Evolutionary conservation across 2,329 filamentous ascomycete genomes (phyloP).

Genomic region (Thermothelomyces thermophilus): DNA sequence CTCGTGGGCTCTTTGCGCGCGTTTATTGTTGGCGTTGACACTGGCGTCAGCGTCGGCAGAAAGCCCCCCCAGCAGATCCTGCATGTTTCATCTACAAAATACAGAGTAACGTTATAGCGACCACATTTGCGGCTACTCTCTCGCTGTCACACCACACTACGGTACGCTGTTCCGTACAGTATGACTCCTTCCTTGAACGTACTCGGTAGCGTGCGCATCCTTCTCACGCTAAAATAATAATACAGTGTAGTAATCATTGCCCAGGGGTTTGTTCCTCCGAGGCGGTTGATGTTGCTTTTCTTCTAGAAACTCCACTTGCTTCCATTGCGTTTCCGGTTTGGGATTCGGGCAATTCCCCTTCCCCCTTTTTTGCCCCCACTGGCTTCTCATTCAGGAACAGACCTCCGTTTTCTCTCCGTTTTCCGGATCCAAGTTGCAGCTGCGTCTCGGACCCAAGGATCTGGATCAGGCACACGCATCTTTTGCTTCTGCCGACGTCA

Average conservation of each 20-base stretch:
- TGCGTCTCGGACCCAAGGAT: neutral
- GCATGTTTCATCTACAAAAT: neutral
- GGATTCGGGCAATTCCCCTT: neutral
- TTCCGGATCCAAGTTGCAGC: neutral
- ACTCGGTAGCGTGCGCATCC: no score
- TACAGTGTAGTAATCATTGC: neutral
- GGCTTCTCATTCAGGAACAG: neutral
- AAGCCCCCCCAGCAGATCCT: constrained; percentile 9
- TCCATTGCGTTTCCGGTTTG: constrained; percentile 1
- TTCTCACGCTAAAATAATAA: no score
- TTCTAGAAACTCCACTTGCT: constrained; percentile 12
- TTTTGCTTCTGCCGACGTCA: neutral
- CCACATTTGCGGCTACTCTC: neutral
- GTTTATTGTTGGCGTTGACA: no score
- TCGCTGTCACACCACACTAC: no score
- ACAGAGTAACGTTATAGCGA: no score
- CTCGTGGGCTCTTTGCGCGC: no score
- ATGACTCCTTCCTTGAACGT: no score
- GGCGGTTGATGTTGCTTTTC: neutral
- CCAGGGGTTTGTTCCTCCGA: neutral
- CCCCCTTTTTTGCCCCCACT: neutral
- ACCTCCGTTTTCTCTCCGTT: neutral
- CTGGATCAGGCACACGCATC: neutral
- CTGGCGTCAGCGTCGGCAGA: neutral
- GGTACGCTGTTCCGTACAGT: no score